Evolutionary conservation across 1,284 basidiomycete genomes (phyloP).

Genomic region (Ganoderma sinense): DNA sequence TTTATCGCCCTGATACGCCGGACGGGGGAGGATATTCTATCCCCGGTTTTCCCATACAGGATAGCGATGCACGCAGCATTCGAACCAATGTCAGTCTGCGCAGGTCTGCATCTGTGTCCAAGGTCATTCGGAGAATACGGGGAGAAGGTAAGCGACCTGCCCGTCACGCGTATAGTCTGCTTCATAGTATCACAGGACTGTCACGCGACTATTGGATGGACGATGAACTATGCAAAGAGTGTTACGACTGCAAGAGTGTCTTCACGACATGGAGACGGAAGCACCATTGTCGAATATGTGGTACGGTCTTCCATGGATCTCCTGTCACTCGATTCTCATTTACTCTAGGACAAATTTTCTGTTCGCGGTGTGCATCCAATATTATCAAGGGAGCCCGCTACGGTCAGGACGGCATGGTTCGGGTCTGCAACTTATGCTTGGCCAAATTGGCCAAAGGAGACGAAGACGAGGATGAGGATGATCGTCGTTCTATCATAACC

Average conservation of each 20-base stretch:
- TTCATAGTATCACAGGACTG: conserved; percentile 56
- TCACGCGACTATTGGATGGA: conserved; percentile 97
- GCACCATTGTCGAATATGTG: conserved; percentile 95
- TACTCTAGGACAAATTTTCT: conserved; percentile 85
- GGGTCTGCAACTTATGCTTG: conserved; percentile 94
- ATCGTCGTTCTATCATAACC: conserved; percentile 79
- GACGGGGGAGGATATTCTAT: conserved; percentile 75
- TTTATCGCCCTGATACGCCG: conserved; percentile 59
- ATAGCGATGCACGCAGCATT: conserved; percentile 79
- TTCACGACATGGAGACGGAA: conserved; percentile 94
- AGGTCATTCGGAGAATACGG: conserved; percentile 86
- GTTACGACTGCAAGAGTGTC: conserved; percentile 91
- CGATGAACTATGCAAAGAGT: conserved; percentile 95
- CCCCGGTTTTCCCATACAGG: conserved; percentile 85
- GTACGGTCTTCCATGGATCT: conserved; percentile 48
- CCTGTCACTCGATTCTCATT: conserved; percentile 14
- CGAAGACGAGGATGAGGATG: conserved; percentile 81
- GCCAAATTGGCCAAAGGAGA: conserved; percentile 86
- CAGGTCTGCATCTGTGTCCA: conserved; percentile 83
- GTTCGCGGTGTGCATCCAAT: conserved; percentile 95
- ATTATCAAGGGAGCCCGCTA: conserved; percentile 96
- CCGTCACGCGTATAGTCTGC: conserved; percentile 6
- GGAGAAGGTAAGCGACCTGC: conserved; percentile 69
- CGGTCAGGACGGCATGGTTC: conserved; percentile 90
- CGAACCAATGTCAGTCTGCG: conserved; percentile 75